Percentiles rank a stretch among this genome's conserved stretches.
Evolutionary conservation across 257 asterid genomes (phyloP).

Genomic region (Solanum pennellii): DNA sequence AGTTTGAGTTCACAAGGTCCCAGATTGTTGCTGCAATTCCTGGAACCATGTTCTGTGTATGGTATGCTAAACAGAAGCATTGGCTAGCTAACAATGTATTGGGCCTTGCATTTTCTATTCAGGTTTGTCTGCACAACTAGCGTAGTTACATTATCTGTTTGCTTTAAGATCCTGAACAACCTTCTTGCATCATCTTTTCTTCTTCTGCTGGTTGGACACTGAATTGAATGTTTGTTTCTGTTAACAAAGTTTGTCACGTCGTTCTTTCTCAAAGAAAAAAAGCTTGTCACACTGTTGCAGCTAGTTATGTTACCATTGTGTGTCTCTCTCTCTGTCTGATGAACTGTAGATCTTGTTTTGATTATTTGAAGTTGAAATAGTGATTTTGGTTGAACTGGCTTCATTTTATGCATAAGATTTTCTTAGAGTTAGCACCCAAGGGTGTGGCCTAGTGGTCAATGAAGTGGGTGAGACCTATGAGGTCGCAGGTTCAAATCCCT

Average conservation of each 20-base stretch:
- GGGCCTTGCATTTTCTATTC: slow-evolving; percentile 96
- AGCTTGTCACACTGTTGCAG: neutral
- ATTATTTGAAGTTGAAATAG: neutral
- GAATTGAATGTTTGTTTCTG: neutral
- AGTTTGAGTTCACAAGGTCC: slow-evolving; percentile 82
- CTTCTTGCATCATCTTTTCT: neutral
- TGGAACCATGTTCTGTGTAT: slow-evolving; percentile 83
- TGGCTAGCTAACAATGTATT: slow-evolving; percentile 94
- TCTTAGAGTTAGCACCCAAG: neutral
- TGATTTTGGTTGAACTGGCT: neutral
- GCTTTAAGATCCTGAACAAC: neutral
- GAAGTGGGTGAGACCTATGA: neutral
- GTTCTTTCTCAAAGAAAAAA: neutral
- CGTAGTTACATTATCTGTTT: neutral
- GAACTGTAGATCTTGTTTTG: neutral
- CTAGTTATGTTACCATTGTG: neutral
- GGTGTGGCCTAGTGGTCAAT: neutral
- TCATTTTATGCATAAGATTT: neutral
- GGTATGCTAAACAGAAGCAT: slow-evolving; percentile 96
- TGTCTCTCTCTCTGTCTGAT: neutral
- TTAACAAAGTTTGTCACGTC: neutral
- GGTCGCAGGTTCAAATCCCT: neutral
- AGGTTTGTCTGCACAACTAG: slow-evolving; percentile 28
- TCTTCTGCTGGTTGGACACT: neutral
- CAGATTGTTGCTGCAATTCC: slow-evolving; percentile 82